Evolutionary conservation across 164 flowering plant species (phyloP).

Genomic region (Platanus orientalis): DNA sequence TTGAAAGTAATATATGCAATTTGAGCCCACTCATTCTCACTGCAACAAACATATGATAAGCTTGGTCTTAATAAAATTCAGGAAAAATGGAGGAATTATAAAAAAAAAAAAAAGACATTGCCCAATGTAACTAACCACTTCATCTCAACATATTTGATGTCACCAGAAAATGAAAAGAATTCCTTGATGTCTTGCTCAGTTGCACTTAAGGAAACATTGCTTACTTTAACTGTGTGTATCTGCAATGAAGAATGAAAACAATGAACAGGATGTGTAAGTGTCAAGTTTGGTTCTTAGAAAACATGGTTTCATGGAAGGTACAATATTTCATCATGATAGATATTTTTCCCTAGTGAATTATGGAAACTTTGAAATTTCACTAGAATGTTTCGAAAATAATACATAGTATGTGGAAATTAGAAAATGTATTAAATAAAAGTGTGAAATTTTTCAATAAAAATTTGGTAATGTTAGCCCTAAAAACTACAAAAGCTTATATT

Average conservation of each 20-base stretch:
- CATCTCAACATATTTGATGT: conserved; percentile 63
- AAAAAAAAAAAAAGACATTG: not conserved
- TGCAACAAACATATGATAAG: conserved; percentile 18
- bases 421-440: too few species aligned
- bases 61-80: not conserved
- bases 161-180: conserved; percentile 86
- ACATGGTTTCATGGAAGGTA: too few species aligned
- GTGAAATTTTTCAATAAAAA: too few species aligned
- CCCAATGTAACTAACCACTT: conserved; percentile 31
- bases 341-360: too few species aligned
- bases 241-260: conserved; percentile 19
- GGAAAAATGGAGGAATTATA: not conserved
- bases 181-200: conserved; percentile 67
- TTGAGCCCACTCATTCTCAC: conserved; percentile 68
- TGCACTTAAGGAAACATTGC: conserved; percentile 73
- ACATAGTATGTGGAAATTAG: too few species aligned
- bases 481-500: too few species aligned
- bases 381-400: too few species aligned
- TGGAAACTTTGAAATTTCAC: too few species aligned
- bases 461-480: too few species aligned
- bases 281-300: too few species aligned
- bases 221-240: conserved; percentile 63
- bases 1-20: conserved; percentile 74
- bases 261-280: not conserved
- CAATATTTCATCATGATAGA: too few species aligned